phyloP scores from a whole-genome alignment of 306 rosid genomes.

The Adenanthera pavonina region DNA sequence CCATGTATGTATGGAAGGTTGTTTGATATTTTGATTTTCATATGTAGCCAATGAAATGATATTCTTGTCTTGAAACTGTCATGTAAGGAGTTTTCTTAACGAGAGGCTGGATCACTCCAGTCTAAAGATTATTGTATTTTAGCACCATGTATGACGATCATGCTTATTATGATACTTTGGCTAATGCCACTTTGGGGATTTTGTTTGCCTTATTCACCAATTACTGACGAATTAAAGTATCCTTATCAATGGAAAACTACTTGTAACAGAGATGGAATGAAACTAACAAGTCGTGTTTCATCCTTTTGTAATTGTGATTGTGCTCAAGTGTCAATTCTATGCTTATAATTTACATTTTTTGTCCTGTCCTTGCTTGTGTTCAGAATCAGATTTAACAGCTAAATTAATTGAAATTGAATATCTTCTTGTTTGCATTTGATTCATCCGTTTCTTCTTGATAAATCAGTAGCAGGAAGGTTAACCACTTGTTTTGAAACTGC shows the following conservation, averaged over 20 bases:
- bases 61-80: not conserved
- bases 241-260: conserved; percentile 3
- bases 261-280: conserved; percentile 14
- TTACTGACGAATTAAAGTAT: conserved; percentile 17
- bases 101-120: not conserved
- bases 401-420: not conserved
- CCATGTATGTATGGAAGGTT: not conserved
- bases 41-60: not conserved
- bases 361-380: not conserved
- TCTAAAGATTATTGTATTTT: not conserved
- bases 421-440: conserved; percentile 10
- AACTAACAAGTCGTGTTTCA: conserved; percentile 7
- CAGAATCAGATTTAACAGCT: not conserved
- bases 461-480: conserved; percentile 20
- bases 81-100: not conserved
- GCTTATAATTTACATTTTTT: not conserved
- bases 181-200: not conserved
- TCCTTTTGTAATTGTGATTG: not conserved
- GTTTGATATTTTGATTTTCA: too few relatives aligned
- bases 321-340: not conserved
- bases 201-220: not conserved
- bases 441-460: conserved; percentile 13
- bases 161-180: not conserved
- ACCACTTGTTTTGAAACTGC: conserved; percentile 40
- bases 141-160: not conserved